phyloP scores from a whole-genome alignment of 306 rosid species.

The Rosa rugosa region DNA sequence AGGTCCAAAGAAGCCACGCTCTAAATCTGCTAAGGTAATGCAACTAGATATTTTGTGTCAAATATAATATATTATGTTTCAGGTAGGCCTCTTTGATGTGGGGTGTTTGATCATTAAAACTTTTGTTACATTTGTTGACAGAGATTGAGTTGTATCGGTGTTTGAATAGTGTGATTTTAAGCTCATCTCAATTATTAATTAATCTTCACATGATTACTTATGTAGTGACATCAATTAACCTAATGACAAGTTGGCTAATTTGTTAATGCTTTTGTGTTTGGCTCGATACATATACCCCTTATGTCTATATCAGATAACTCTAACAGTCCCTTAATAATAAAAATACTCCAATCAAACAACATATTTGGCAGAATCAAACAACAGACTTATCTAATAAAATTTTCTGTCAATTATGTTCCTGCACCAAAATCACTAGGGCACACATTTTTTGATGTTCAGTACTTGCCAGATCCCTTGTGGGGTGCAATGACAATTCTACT shows the following conservation, averaged over 20 bases:
- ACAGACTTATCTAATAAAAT: neutral
- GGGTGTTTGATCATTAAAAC: neutral
- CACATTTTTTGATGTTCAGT: neutral
- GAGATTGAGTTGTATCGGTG: neutral
- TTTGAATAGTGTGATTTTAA: no score
- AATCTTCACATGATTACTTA: no score
- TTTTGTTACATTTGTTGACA: conserved; percentile 9
- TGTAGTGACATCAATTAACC: no score
- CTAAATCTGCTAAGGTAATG: conserved; percentile 72
- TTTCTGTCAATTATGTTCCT: neutral
- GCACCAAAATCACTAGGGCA: neutral
- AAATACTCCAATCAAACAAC: no score
- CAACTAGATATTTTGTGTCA: conserved; percentile 20
- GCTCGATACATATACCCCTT: no score
- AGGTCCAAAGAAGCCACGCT: conserved; percentile 54
- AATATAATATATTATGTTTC: neutral
- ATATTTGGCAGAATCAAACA: no score
- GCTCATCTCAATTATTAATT: no score
- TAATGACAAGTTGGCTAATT: no score
- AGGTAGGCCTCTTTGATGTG: neutral
- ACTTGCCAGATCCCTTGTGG: no score
- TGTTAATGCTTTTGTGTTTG: neutral
- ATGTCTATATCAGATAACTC: no score
- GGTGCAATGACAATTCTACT: no score
- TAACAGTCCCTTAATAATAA: no score